These are phyloP conservation scores for Fusarium udum DNA, from an alignment of 2,329 filamentous ascomycete genomes.

Conservation along the genomic window DNA sequence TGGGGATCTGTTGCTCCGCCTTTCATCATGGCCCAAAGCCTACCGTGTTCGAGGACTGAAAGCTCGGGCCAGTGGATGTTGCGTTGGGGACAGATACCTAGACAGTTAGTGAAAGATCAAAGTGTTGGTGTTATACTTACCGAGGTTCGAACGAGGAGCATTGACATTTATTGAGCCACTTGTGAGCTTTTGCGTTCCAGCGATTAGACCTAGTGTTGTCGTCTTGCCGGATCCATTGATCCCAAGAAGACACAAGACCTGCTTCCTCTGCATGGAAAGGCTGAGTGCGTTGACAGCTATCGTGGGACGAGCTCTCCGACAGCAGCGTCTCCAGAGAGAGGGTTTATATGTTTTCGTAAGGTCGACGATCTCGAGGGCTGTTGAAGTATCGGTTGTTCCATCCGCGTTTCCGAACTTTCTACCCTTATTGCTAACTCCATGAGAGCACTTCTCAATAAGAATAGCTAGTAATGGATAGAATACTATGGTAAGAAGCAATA, in stretches of 20 bases:
- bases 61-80: constrained; percentile 22
- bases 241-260: constrained; percentile 79
- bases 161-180: background rate
- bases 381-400: background rate
- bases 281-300: constrained; percentile 1
- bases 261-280: background rate
- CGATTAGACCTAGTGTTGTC: constrained; percentile 82
- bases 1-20: background rate
- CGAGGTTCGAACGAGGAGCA: background rate
- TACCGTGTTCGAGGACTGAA: constrained; percentile 2
- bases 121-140: background rate
- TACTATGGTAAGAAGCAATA: background rate
- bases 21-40: constrained; percentile 7
- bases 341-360: background rate
- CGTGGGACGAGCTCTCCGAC: background rate
- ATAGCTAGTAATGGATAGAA: background rate
- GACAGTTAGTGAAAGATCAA: background rate
- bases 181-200: constrained; percentile 66
- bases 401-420: background rate
- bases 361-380: background rate
- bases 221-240: constrained; percentile 87
- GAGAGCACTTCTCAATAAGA: background rate
- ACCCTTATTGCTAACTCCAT: background rate
- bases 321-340: background rate
- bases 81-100: constrained; percentile 7